These are phyloP conservation scores for Globisporangium alternatum DNA, from an alignment of 352 stramenopile species.

Conservation along the genomic window DNA sequence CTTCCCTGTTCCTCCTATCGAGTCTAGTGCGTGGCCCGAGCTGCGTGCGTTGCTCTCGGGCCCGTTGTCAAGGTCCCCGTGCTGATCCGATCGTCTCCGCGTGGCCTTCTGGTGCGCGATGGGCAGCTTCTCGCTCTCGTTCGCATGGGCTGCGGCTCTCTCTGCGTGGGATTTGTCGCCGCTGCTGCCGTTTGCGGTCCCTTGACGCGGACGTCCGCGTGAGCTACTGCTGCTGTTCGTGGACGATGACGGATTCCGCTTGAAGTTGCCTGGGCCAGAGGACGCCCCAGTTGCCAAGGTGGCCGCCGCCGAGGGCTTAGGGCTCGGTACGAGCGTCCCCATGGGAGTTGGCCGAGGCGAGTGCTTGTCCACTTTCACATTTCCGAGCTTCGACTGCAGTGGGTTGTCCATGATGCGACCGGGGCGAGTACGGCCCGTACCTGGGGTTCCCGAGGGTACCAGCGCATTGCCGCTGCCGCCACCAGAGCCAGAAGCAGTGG, in stretches of 20 bases:
- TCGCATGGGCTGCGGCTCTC: slow-evolving; percentile 37
- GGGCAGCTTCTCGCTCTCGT: slow-evolving; percentile 42
- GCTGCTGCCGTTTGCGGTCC: slow-evolving; percentile 19
- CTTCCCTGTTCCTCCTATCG: slow-evolving; percentile 17
- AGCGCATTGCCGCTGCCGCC: slow-evolving; percentile 8
- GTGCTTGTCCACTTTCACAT: slow-evolving; percentile 39
- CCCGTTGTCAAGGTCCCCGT: slow-evolving; percentile 23
- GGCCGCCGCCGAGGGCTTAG: slow-evolving; percentile 8
- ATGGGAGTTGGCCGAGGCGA: slow-evolving; percentile 34
- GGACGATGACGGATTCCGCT: slow-evolving; percentile 43
- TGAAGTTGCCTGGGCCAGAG: slow-evolving; percentile 29
- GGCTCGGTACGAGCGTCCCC: slow-evolving; percentile 24
- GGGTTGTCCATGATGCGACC: slow-evolving; percentile 53
- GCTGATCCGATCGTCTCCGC: slow-evolving; percentile 46
- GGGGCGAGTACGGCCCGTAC: slow-evolving; percentile 27
- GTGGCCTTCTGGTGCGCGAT: slow-evolving; percentile 43
- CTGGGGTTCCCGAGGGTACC: slow-evolving; percentile 28
- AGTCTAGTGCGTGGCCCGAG: slow-evolving; percentile 18
- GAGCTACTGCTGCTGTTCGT: slow-evolving; percentile 23
- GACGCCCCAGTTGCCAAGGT: slow-evolving; percentile 8
- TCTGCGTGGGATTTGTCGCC: slow-evolving; percentile 45
- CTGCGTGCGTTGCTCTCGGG: slow-evolving; percentile 12
- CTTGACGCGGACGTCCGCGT: slow-evolving; percentile 31
- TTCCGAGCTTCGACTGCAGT: slow-evolving; percentile 33
- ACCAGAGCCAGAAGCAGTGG: slow-evolving; percentile 9